Conservation (phyloP, 805 yeast species). For the Citeromyces matritensis region DNA sequence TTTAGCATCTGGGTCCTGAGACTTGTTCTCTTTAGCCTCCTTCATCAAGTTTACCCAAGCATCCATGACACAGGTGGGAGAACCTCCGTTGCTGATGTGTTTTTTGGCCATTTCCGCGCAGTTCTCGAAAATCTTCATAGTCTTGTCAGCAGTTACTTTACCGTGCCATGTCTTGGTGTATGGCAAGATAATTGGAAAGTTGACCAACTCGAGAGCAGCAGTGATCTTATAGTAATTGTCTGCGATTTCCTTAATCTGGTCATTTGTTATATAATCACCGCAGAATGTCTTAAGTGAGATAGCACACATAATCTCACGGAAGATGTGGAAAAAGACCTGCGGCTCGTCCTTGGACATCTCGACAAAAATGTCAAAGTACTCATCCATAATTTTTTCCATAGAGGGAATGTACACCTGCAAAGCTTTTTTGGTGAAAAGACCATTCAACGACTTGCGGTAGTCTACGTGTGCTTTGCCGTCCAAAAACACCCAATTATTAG, state of each 20-base stretch:
- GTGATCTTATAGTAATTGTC: constrained; percentile 89
- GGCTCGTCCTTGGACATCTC: constrained; percentile 44
- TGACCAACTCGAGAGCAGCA: constrained; percentile 92
- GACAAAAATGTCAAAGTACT: constrained; percentile 55
- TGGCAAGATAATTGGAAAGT: constrained; percentile 93
- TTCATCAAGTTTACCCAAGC: constrained; percentile 86
- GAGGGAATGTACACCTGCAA: constrained; percentile 73
- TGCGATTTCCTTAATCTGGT: constrained; percentile 75
- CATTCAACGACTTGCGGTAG: constrained; percentile 82
- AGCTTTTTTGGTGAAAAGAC: constrained; percentile 75
- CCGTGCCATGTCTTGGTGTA: constrained; percentile 98
- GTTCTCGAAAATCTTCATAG: constrained; percentile 79
- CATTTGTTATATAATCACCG: constrained; percentile 88
- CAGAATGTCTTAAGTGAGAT: constrained; percentile 86
- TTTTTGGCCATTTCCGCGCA: constrained; percentile 85
- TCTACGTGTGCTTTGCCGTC: constrained; percentile 95
- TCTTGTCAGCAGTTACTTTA: constrained; percentile 79
- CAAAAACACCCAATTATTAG: constrained; percentile 93
- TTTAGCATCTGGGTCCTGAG: constrained; percentile 35
- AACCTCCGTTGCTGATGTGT: constrained; percentile 58
- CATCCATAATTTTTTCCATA: constrained; percentile 74
- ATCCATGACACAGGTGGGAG: constrained; percentile 84
- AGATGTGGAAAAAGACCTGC: constrained; percentile 73
- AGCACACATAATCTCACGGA: constrained; percentile 95
- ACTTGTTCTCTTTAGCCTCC: constrained; percentile 39